These are phyloP conservation scores for Tympanopsis confertula DNA, from an alignment of 2,329 filamentous ascomycete genomes.

Conservation along the genomic window DNA sequence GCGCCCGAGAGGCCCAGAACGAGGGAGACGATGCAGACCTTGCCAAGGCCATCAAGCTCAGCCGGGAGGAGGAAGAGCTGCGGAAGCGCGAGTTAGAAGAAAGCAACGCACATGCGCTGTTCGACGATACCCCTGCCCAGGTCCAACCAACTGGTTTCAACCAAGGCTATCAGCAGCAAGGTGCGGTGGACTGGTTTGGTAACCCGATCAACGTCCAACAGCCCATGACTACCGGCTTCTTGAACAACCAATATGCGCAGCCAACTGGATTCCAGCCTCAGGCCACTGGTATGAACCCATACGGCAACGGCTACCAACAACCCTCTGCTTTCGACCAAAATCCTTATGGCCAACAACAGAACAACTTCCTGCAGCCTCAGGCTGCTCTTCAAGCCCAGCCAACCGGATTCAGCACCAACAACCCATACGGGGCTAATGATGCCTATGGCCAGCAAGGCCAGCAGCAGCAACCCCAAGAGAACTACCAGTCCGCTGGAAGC, in stretches of 20 bases:
- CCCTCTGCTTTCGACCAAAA: constrained; percentile 57
- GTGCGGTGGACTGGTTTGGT: constrained; percentile 91
- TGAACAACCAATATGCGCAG: constrained; percentile 33
- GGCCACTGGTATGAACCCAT: neutral
- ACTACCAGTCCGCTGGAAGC: constrained; percentile 62
- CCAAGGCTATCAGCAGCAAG: constrained; percentile 94
- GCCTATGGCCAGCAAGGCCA: constrained; percentile 32
- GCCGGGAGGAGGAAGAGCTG: constrained; percentile 85
- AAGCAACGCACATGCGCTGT: constrained; percentile 74
- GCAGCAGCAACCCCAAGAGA: constrained; percentile 33
- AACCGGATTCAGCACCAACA: constrained; percentile 29
- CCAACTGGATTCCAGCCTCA: constrained; percentile 39
- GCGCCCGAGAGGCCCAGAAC: constrained; percentile 42
- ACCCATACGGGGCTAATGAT: constrained; percentile 11
- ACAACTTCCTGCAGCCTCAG: constrained; percentile 25
- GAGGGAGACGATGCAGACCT: constrained; percentile 63
- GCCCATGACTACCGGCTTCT: constrained; percentile 68
- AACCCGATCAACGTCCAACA: constrained; percentile 78
- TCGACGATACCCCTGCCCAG: constrained; percentile 64
- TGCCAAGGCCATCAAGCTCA: constrained; percentile 87
- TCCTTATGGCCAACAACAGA: constrained; percentile 46
- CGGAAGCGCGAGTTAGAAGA: constrained; percentile 79
- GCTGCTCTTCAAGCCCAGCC: constrained; percentile 33
- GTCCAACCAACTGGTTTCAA: constrained; percentile 77
- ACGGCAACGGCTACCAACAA: constrained; percentile 31